Evolutionary conservation across 257 asterid genomes (phyloP), one percentile per base, ranked within the genome.

Genomic region (Cinchona pubescens): DNA sequence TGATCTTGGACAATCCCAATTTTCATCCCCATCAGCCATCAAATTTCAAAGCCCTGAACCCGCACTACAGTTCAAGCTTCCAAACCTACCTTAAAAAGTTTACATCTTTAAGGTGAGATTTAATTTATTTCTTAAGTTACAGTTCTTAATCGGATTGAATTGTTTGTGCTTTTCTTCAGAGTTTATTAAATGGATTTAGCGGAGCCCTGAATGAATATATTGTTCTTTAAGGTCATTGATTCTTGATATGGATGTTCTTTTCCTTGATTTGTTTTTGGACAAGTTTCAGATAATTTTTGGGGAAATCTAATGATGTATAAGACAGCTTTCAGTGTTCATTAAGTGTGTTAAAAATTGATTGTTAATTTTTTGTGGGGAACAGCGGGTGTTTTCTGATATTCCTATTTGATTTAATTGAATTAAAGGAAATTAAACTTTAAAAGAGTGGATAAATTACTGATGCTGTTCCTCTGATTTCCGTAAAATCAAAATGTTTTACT

Each of bases 71-170:
- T 61, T 15, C 1, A 21, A 65, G 71, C 71, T 38, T 65, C 71
- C 71, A 38, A 38, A 38, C 29, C 2, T 0, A 38, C 29, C 2
- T 0, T 21, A 23, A 37, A 65, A 38, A 51, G 18, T 51, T 51
- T 1, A 30, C 48, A 34, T 70, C 64, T 70, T 70, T 70, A 37
- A 51, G 75, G 64, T 49, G 10, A 70, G 49, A 23, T 55, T 37
- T 30, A 0, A 8, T 12, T 3, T 45, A 19, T 2, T 7, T 51
- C 21, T 70, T 70, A 21, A 49, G 32, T 70, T 21, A 21, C 37
- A 42, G 38, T 32, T 32, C 23, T 30, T 70, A 18, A 4, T 9
- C 15, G 48, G 19, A 35, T 13, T 32, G 34, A 55, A 51, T 49
- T 9, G 19, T n/a, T 16, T 53, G 13, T 34, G 64, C 13, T 19